Evolutionary conservation across 1,139 yeast species (phyloP), one percentile per base, ranked within the genome.

Genomic region (Saccharomyces hybrid): DNA sequence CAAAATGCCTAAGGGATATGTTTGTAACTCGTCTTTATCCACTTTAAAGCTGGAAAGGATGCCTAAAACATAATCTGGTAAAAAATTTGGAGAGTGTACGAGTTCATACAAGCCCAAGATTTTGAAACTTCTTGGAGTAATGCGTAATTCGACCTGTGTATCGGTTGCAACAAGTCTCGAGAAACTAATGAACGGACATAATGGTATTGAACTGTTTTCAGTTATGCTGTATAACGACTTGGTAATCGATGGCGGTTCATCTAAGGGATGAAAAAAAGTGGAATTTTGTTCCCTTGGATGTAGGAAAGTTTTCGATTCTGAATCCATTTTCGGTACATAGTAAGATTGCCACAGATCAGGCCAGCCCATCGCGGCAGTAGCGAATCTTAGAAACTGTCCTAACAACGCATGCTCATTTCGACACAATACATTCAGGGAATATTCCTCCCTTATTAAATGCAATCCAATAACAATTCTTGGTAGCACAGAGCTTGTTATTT

Each of bases 371-470:
- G 89, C 81, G 9, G 72, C 59, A 0, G 85, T 78, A 5, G 87
- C 62, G 59, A 84, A 88, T 0, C 84, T 74, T n/a, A 91, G 69
- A 9, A 90, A 65, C 1, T 72, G 48, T 0, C 85, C 83, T 14
- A 90, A 63, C 44, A 70, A 69, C 3, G 70, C 61, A 16, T 78
- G 71, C 23, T 74, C 71, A 0, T 62, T 58, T 2, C 66, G 58
- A 9, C 77, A 74, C 41, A 83, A 72, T 1, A 81, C 70, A 61
- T 86, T 83, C 42, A 93, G 73, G 54, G 79, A 76, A 48, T 78
- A 70, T 58, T 91, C 98, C 68, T 93, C 97, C 56, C 91, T 73
- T 2, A 89, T 71, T 38, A 89, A 66, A 72, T 91, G 98, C 46
- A 91, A 69, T 0, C 90, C 81, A 34, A 87, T 70, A 0, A 84